Evolutionary conservation across 805 yeast genomes (phyloP).

Genomic region (Myxozyma geophila): DNA sequence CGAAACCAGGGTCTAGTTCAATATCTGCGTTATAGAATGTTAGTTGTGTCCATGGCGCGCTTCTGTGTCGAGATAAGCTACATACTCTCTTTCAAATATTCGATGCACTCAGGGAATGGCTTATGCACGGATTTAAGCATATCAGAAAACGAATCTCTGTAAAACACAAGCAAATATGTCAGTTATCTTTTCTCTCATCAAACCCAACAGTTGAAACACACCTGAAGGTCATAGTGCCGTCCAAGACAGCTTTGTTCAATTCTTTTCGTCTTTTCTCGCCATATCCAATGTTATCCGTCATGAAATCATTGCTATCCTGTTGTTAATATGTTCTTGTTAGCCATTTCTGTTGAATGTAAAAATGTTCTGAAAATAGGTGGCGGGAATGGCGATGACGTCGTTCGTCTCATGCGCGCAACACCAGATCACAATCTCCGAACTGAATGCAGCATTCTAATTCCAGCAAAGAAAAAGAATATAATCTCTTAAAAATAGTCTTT

Average conservation of each 20-base stretch:
- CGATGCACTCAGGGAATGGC: constrained; percentile 83
- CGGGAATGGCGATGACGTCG: neutral
- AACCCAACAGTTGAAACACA: neutral
- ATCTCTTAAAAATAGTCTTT: too few species aligned
- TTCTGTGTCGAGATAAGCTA: neutral
- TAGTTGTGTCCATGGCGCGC: neutral
- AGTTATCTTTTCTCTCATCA: neutral
- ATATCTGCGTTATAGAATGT: constrained; percentile 48
- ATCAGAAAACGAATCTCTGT: constrained; percentile 75
- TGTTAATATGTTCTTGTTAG: neutral
- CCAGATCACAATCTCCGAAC: neutral
- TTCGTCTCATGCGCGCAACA: neutral
- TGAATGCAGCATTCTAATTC: neutral
- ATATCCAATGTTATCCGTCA: constrained; percentile 88
- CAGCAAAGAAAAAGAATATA: neutral
- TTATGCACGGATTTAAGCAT: constrained; percentile 81
- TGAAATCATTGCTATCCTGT: constrained; percentile 83
- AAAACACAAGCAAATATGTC: constrained; percentile 21
- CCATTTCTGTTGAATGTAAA: too few species aligned
- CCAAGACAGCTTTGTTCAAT: constrained; percentile 72
- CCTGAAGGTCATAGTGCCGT: constrained; percentile 63
- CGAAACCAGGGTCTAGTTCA: constrained; percentile 88
- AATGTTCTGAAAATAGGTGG: neutral
- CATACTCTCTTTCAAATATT: constrained; percentile 55
- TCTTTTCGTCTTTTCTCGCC: constrained; percentile 69